Evolutionary conservation across 1,139 yeast species (phyloP), one percentile per base, ranked within the genome.

Genomic region (Zygotorulaspora mrakii): DNA sequence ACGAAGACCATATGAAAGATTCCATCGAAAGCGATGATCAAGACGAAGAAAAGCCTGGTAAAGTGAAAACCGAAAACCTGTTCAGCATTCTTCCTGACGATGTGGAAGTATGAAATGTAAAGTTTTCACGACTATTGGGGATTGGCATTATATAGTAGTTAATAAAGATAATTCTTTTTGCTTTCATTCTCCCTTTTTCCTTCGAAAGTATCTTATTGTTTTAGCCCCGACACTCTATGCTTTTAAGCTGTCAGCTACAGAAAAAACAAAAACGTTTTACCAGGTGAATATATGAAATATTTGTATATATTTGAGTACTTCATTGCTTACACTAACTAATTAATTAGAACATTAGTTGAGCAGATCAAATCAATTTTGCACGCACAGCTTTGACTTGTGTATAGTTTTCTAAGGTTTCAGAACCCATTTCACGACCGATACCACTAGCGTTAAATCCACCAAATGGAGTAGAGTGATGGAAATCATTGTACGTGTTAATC

Each of bases 401-500:
- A 65, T 77, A 77, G 65, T 73, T 74, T 46, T 74, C 78, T 61
- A 77, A 69, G 33, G 79, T 79, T 53, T 75, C 81, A 33, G 64
- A 64, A 62, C 82, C 82, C 81, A 77, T 74, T 66, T 77, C 83
- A 69, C 82, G 75, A 56, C 83, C 83, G 56, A 77, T 66, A 66
- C 83, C 83, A 38, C 80, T 74, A 60, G 77, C 73, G 53, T 75
- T 74, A 67, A 66, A 77, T 47, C 83, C 83, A 61, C 83, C 83
- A 39, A 65, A 65, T 50, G 69, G 68, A 38, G 62, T 64, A 35
- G 46, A 64, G 43, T 69, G 73, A 60, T 77, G 77, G 76, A 77
- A 77, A 59, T 76, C 82, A 57, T 77, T 77, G 65, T 76, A 77
- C 43, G 82, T 65, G 50, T 65, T 65, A 40, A 65, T 50, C 68